A percentile compares a stretch with the other conserved stretches of the same genome.
Conservation (phyloP, 2,329 filamentous ascomycete genomes). For the Aspergillus flavus region DNA sequence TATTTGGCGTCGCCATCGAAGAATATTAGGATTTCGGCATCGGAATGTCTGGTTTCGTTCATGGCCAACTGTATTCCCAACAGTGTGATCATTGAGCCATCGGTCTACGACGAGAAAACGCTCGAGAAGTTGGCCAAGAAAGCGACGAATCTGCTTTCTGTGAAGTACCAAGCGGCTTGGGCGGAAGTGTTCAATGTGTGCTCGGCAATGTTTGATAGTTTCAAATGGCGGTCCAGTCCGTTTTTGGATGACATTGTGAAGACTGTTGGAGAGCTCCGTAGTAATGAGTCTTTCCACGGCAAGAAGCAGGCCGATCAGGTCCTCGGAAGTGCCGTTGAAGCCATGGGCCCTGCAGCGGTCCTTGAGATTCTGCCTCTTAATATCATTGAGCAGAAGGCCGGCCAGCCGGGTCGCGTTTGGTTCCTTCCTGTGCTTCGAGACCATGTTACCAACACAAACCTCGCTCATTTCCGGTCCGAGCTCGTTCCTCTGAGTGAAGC, state of each 20-base stretch:
- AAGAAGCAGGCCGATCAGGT: conserved; percentile 96
- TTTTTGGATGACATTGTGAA: conserved; percentile 75
- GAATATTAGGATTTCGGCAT: conserved; percentile 92
- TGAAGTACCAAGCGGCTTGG: conserved; percentile 94
- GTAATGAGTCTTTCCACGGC: conserved; percentile 83
- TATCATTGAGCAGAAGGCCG: conserved; percentile 72
- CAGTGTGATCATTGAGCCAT: conserved; percentile 81
- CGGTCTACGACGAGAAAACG: conserved; percentile 87
- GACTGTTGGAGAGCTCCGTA: conserved; percentile 81
- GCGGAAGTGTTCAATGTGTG: conserved; percentile 91
- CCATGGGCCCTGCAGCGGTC: conserved; percentile 86
- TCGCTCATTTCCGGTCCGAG: conserved; percentile 81
- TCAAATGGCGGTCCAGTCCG: conserved; percentile 82
- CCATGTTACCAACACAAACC: conserved; percentile 82
- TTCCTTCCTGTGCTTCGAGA: conserved; percentile 89
- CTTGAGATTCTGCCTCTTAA: conserved; percentile 84
- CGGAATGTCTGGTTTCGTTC: conserved; percentile 92
- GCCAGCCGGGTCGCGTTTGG: conserved; percentile 87
- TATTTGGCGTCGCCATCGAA: conserved; percentile 87
- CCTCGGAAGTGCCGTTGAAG: conserved; percentile 81
- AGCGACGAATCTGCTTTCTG: conserved; percentile 74
- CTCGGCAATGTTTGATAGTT: conserved; percentile 79
- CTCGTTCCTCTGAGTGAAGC: conserved; percentile 86
- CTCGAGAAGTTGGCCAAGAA: conserved; percentile 75
- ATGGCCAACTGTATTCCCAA: conserved; percentile 86